Evolutionary conservation across 495 filamentous ascomycete genomes (phyloP).

Genomic region (Aspergillus taichungensis): DNA sequence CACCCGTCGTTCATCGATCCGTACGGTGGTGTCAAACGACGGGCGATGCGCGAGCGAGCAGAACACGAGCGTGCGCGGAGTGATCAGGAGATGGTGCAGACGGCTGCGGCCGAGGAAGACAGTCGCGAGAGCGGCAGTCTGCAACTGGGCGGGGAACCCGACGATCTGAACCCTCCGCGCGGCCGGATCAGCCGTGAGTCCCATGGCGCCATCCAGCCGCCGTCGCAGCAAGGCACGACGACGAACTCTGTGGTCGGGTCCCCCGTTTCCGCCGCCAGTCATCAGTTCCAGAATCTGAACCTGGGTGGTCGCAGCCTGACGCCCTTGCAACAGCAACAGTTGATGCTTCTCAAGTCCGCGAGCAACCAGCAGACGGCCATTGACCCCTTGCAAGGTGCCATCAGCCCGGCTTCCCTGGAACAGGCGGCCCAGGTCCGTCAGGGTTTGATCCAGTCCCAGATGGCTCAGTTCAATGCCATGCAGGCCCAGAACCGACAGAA

Average conservation of each 20-base stretch:
- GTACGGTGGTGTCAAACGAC: conserved; percentile 65
- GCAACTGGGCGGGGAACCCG: conserved; percentile 83
- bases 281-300: conserved; percentile 46
- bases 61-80: conserved; percentile 55
- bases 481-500: conserved; percentile 79
- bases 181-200: conserved; percentile 41
- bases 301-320: conserved; percentile 65
- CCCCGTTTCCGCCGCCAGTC: conserved; percentile 39
- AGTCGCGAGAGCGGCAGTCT: conserved; percentile 72
- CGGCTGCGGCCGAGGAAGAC: conserved; percentile 44
- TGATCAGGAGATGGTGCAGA: conserved; percentile 49
- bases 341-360: conserved; percentile 57
- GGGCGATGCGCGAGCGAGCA: conserved; percentile 56
- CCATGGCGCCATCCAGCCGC: conserved; percentile 59
- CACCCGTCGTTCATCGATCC: conserved; percentile 76
- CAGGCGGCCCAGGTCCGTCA: conserved; percentile 35
- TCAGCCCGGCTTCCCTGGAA: conserved; percentile 29
- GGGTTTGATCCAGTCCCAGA: conserved; percentile 52
- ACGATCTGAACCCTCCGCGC: conserved; percentile 49
- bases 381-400: conserved; percentile 50
- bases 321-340: conserved; percentile 69
- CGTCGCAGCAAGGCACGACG: conserved; percentile 56
- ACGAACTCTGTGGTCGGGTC: conserved; percentile 36
- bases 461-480: conserved; percentile 39
- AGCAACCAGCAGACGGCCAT: conserved; percentile 45